Percentiles rank a stretch among this genome's conserved stretches.
Evolutionary conservation across 805 yeast species (phyloP).

Genomic region (Barnettozyma sp.): DNA sequence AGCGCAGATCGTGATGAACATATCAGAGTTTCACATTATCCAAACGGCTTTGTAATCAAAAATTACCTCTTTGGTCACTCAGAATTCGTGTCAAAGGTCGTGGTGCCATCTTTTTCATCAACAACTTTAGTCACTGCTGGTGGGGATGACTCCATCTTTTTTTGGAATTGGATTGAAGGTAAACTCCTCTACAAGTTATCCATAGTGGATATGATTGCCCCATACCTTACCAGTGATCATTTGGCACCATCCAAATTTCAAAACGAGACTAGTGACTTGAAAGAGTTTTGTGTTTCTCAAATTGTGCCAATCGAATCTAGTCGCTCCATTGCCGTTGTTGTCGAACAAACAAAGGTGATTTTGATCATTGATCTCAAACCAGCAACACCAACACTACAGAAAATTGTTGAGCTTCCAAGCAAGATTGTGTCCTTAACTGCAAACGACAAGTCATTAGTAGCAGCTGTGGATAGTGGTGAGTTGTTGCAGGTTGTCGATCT

Average conservation of each 20-base stretch:
- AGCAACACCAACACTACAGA: conserved; percentile 22
- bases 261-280: conserved; percentile 38
- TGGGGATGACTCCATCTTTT: conserved; percentile 68
- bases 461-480: conserved; percentile 28
- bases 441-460: conserved; percentile 30
- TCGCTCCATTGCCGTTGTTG: conserved; percentile 36
- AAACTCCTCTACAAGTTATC: conserved; percentile 43
- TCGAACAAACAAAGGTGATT: conserved; percentile 45
- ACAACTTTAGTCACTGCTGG: conserved; percentile 73
- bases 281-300: conserved; percentile 48
- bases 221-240: conserved; percentile 49
- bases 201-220: conserved; percentile 34
- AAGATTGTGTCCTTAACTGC: conserved; percentile 28
- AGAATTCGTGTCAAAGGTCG: conserved; percentile 69
- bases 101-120: conserved; percentile 45
- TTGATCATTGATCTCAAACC: conserved; percentile 25
- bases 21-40: conserved; percentile 74
- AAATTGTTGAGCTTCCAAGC: conserved; percentile 26
- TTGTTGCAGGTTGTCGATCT: conserved; percentile 13
- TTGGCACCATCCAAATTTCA: conserved; percentile 59
- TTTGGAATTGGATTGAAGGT: conserved; percentile 72
- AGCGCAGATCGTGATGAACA: conserved; percentile 97
- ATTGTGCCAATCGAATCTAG: conserved; percentile 29
- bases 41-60: conserved; percentile 72
- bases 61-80: conserved; percentile 82